phyloP scores from a whole-genome alignment of 306 rosid genomes.

The Glycine soja region DNA sequence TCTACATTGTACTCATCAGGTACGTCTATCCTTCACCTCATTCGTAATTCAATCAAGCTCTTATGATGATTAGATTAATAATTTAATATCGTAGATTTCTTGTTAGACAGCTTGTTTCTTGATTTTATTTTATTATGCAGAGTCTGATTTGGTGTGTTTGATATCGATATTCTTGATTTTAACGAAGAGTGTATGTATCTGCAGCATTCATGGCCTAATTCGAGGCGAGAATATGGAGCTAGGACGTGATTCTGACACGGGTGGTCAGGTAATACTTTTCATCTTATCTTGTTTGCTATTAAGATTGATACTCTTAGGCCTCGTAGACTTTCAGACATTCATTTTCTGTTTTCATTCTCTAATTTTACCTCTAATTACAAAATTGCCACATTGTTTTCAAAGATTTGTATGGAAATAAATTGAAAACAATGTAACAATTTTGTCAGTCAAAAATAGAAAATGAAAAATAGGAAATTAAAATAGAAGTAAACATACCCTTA shows the following conservation, averaged over 20 bases:
- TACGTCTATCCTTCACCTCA: not conserved
- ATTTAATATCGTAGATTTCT: not conserved
- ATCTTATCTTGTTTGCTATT: no score
- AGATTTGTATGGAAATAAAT: no score
- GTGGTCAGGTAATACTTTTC: constrained; percentile 80
- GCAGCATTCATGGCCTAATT: constrained; percentile 93
- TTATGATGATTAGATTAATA: not conserved
- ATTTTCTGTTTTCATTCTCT: no score
- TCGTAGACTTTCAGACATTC: no score
- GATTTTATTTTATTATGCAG: constrained; percentile 4
- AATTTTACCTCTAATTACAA: no score
- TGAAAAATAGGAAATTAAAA: no score
- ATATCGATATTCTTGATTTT: constrained; percentile 18
- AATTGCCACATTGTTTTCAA: no score
- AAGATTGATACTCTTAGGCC: no score
- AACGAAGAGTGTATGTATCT: constrained; percentile 27
- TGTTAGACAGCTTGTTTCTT: constrained; percentile 9
- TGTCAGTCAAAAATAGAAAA: no score
- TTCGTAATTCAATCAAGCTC: not conserved
- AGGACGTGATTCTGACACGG: constrained; percentile 98
- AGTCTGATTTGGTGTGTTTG: no score
- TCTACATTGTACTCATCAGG: constrained; percentile 91
- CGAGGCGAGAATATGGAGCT: constrained; percentile 99
- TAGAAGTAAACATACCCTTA: not conserved
- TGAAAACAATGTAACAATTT: no score